A percentile compares a stretch with the other conserved stretches of the same genome.
Conservation (phyloP, 768 basidiomycete species). For the Boletus insuetus region DNA sequence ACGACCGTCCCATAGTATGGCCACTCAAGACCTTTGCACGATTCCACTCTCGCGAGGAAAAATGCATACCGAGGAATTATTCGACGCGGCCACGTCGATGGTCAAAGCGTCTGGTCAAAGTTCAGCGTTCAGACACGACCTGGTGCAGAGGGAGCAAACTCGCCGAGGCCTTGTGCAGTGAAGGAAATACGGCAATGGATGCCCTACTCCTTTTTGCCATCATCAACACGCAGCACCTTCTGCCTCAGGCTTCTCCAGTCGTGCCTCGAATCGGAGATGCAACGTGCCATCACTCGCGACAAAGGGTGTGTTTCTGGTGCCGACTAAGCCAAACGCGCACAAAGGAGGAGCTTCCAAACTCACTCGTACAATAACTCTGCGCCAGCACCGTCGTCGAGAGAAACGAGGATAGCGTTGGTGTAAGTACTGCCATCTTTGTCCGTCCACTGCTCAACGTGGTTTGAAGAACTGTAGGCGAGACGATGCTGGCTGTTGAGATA, state of each 20-base stretch:
- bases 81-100: no score
- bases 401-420: slow-evolving; percentile 34
- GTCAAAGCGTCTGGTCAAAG: no score
- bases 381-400: slow-evolving; percentile 40
- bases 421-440: slow-evolving; percentile 1
- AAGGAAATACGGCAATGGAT: background rate
- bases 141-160: no score
- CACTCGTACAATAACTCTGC: slow-evolving; percentile 53
- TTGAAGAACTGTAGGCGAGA: slow-evolving; percentile 26
- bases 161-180: no score
- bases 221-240: slow-evolving; percentile 25
- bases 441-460: slow-evolving; percentile 7
- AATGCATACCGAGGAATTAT: no score
- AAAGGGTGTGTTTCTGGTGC: slow-evolving; percentile 42
- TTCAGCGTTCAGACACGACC: no score
- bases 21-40: no score
- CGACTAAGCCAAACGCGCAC: background rate
- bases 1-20: no score
- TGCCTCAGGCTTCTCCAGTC: slow-evolving; percentile 36
- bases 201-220: no score
- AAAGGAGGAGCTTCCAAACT: slow-evolving; percentile 21
- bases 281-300: slow-evolving; percentile 45
- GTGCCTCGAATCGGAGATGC: slow-evolving; percentile 45
- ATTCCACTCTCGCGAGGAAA: no score
- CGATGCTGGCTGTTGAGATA: slow-evolving; percentile 27